Conservation (phyloP, 1,284 basidiomycete species). For the Cryptococcus neoformans region DNA sequence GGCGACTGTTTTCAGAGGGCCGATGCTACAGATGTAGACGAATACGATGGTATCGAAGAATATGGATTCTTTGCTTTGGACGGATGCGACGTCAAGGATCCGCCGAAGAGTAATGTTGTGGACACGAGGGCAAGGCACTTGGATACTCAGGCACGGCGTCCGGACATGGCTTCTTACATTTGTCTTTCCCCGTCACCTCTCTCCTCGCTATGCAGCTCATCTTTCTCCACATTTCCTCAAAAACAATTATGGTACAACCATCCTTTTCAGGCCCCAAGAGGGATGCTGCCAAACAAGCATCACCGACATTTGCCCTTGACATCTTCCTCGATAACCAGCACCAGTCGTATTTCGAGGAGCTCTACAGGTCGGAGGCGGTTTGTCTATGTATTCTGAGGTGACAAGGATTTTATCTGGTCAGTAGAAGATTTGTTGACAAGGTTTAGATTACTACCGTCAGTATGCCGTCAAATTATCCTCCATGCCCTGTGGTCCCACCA, state of each 20-base stretch:
- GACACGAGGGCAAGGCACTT: neutral
- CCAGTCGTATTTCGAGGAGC: constrained; percentile 72
- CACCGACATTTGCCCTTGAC: constrained; percentile 48
- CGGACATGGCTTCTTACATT: neutral
- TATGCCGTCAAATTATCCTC: constrained; percentile 88
- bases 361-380: constrained; percentile 86
- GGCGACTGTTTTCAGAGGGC: no score
- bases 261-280: constrained; percentile 31
- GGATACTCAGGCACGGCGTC: neutral
- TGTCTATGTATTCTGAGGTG: constrained; percentile 93
- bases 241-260: constrained; percentile 34
- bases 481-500: constrained; percentile 88
- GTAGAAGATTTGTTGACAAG: neutral
- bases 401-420: neutral
- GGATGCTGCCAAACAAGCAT: constrained; percentile 8
- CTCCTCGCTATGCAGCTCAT: neutral
- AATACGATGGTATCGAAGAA: no score
- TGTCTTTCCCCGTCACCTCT: neutral
- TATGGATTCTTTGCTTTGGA: no score
- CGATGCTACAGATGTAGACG: no score
- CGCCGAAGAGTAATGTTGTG: neutral
- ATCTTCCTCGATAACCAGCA: constrained; percentile 83
- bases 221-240: neutral
- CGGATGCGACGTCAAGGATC: neutral
- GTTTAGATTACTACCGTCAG: constrained; percentile 70